Conservation (phyloP, 2,329 filamentous ascomycete genomes). For the Dendryphion nanum region DNA sequence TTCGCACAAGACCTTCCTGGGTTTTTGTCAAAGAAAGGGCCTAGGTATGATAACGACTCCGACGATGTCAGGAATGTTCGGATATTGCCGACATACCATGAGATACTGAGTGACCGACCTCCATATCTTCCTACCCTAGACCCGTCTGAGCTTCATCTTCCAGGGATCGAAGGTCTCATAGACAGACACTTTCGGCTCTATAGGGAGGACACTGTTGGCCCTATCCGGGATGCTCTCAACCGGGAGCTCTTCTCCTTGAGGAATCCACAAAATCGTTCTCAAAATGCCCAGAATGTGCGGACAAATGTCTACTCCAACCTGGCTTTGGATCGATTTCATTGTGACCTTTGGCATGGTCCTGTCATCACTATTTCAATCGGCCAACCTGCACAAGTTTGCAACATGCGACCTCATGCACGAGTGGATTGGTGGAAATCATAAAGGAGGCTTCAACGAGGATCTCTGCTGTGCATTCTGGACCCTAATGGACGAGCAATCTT, state of each 20-base stretch:
- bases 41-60: slow-evolving; percentile 35
- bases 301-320: slow-evolving; percentile 6
- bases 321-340: slow-evolving; percentile 3
- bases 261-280: slow-evolving; percentile 22
- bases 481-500: slow-evolving; percentile 7
- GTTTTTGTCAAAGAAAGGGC: neutral
- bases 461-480: slow-evolving; percentile 15
- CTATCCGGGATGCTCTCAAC: slow-evolving; percentile 47
- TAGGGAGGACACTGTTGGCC: slow-evolving; percentile 55
- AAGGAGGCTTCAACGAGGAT: slow-evolving; percentile 10
- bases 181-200: slow-evolving; percentile 57
- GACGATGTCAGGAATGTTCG: slow-evolving; percentile 25
- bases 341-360: slow-evolving; percentile 10
- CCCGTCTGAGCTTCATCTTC: slow-evolving; percentile 16
- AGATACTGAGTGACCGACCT: slow-evolving; percentile 40
- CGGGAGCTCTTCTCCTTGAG: too few species aligned
- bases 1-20: slow-evolving; percentile 1
- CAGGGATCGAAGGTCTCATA: slow-evolving; percentile 40
- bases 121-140: slow-evolving; percentile 34
- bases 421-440: slow-evolving; percentile 13
- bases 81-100: slow-evolving; percentile 31
- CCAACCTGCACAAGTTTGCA: slow-evolving; percentile 6
- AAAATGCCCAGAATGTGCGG: slow-evolving; percentile 7
- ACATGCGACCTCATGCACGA: neutral
- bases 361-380: slow-evolving; percentile 7